phyloP scores from a whole-genome alignment of 1,139 yeast species.

The Taphrina sp. region DNA sequence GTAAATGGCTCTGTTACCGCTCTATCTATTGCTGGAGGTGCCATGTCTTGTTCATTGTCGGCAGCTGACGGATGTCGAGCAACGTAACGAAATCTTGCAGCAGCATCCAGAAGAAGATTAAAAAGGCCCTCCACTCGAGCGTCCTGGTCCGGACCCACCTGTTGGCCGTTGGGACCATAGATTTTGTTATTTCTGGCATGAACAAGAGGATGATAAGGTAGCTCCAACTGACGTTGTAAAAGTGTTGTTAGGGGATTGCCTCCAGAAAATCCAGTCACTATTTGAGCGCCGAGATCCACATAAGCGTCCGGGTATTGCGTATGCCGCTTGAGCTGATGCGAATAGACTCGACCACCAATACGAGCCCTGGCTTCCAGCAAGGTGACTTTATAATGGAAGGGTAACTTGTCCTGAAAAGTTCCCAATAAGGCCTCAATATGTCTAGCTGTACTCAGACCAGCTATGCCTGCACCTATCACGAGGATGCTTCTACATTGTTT shows the following conservation, averaged over 20 bases:
- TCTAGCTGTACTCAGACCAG: conserved; percentile 50
- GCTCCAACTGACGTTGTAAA: conserved; percentile 47
- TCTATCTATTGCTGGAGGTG: too few relatives aligned
- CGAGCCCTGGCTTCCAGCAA: conserved; percentile 48
- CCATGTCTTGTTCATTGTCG: background rate
- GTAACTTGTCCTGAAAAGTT: conserved; percentile 43
- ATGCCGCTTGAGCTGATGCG: conserved; percentile 43
- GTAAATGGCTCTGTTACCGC: too few relatives aligned
- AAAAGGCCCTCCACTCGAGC: conserved; percentile 45
- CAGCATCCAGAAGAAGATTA: conserved; percentile 45
- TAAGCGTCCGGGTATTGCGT: too few relatives aligned
- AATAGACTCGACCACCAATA: conserved; percentile 50
- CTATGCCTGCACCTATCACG: conserved; percentile 49
- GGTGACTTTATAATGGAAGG: conserved; percentile 46
- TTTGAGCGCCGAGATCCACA: conserved; percentile 50
- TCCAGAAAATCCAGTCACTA: conserved; percentile 48
- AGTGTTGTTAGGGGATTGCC: conserved; percentile 49
- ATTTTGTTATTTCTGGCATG: conserved; percentile 43
- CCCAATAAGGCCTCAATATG: conserved; percentile 46
- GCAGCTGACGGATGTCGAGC: background rate
- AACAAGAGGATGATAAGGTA: conserved; percentile 46
- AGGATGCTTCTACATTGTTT: conserved; percentile 39
- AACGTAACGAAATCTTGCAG: conserved; percentile 42
- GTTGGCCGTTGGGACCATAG: conserved; percentile 42
- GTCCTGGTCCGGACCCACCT: conserved; percentile 42